These are phyloP conservation scores for Suillus sp. DNA, from an alignment of 768 basidiomycete genomes.

Conservation along the genomic window DNA sequence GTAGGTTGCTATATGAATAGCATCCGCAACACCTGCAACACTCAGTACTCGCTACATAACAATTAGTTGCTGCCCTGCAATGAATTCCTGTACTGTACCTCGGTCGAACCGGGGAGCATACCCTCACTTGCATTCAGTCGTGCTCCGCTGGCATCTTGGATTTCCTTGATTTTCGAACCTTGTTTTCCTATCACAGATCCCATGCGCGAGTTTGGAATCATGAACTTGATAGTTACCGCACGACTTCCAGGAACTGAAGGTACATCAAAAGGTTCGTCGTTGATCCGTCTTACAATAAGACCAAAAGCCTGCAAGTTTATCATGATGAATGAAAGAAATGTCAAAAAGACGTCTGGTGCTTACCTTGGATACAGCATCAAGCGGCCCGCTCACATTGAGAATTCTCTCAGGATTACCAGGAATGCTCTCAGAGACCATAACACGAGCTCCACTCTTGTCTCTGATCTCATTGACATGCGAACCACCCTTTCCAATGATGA, in stretches of 20 bases:
- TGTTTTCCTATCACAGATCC: conserved; percentile 98
- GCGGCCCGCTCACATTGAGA: conserved; percentile 91
- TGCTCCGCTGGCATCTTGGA: conserved; percentile 97
- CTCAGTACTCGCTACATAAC: conserved; percentile 84
- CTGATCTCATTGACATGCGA: conserved; percentile 98
- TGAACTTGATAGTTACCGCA: conserved; percentile 99
- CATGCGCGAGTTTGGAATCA: conserved; percentile 99
- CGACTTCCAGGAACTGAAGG: conserved; percentile 97
- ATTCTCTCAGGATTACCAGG: conserved; percentile 99
- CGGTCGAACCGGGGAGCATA: conserved; percentile 99
- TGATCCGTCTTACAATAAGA: conserved; percentile 96
- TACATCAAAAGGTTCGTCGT: conserved; percentile 97
- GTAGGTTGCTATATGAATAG: conserved; percentile 98
- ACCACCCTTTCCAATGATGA: conserved; percentile 97
- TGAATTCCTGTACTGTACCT: conserved; percentile 54
- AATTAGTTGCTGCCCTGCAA: conserved; percentile 14
- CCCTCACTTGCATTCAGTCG: conserved; percentile 95
- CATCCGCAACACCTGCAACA: conserved; percentile 97
- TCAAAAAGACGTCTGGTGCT: conserved; percentile 25
- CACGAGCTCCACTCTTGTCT: conserved; percentile 94
- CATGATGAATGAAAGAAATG: conserved; percentile 9
- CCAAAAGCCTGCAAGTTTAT: conserved; percentile 79
- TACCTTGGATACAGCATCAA: conserved; percentile 99
- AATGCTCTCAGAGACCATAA: conserved; percentile 98
- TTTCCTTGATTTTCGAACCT: conserved; percentile 98